Conservation (phyloP, 2,329 filamentous ascomycete genomes). For the Escovopsis sp. region DNA sequence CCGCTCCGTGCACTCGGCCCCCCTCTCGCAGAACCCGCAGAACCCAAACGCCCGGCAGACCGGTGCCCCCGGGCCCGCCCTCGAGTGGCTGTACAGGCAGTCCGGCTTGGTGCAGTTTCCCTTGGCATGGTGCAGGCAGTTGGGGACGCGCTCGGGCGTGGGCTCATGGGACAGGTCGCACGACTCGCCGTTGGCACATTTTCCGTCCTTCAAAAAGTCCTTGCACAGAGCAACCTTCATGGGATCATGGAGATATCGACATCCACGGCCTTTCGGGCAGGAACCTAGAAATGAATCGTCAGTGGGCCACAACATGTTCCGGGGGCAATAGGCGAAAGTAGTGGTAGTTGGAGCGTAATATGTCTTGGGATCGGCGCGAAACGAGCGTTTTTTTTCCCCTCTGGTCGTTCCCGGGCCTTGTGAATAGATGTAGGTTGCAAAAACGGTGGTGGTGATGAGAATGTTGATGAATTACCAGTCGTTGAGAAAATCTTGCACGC, state of each 20-base stretch:
- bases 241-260: conserved; percentile 71
- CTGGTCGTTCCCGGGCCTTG: too few species aligned
- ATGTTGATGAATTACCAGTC: conserved; percentile 44
- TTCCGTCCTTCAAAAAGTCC: conserved; percentile 65
- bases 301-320: conserved; percentile 29
- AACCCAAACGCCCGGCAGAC: conserved; percentile 77
- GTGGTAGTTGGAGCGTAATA: too few species aligned
- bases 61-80: conserved; percentile 58
- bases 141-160: conserved; percentile 68
- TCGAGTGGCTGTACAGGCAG: conserved; percentile 78
- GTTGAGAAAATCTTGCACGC: conserved; percentile 59
- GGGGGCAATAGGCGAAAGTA: conserved; percentile 8
- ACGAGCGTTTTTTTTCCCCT: too few species aligned
- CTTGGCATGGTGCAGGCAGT: conserved; percentile 79
- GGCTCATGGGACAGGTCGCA: conserved; percentile 89
- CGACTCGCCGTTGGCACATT: conserved; percentile 59
- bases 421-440: too few species aligned
- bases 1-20: conserved; percentile 59
- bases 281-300: conserved; percentile 48
- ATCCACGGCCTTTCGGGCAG: conserved; percentile 68
- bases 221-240: conserved; percentile 84
- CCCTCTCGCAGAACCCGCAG: conserved; percentile 79
- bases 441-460: too few species aligned
- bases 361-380: too few species aligned
- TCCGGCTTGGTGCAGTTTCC: conserved; percentile 77